phyloP scores from a whole-genome alignment of 202 grass and related monocot species.

The Musa balbisiana region DNA sequence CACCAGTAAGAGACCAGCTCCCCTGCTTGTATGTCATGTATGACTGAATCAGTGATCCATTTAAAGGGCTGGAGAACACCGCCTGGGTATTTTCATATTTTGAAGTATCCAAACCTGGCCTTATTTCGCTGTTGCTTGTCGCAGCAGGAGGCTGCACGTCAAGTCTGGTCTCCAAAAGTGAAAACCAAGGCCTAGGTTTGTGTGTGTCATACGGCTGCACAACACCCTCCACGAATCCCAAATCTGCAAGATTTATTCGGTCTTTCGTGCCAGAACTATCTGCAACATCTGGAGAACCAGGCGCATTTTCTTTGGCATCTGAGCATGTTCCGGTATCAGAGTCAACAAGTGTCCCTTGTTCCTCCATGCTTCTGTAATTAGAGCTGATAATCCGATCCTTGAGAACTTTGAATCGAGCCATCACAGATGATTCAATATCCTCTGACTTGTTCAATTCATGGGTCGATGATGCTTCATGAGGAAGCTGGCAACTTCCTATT shows the following conservation, averaged over 20 bases:
- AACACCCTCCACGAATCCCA: not conserved
- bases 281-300: not conserved
- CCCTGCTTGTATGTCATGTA: not conserved
- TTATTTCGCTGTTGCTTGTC: not conserved
- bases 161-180: not conserved
- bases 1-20: not conserved
- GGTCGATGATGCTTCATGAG: not conserved
- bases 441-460: not conserved
- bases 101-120: not conserved
- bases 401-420: constrained; percentile 3
- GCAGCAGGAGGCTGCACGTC: not conserved
- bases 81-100: not conserved
- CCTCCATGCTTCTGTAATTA: not conserved
- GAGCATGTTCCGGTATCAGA: not conserved
- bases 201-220: not conserved
- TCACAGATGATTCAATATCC: constrained; percentile 8
- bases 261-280: not conserved
- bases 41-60: constrained; percentile 3
- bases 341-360: not conserved
- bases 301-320: not conserved
- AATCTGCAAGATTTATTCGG: not conserved
- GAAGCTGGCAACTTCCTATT: not conserved
- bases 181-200: not conserved
- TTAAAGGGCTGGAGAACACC: not conserved
- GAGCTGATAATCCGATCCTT: not conserved